Conservation (phyloP, 352 stramenopile genomes). For the Globisporangium polare region DNA sequence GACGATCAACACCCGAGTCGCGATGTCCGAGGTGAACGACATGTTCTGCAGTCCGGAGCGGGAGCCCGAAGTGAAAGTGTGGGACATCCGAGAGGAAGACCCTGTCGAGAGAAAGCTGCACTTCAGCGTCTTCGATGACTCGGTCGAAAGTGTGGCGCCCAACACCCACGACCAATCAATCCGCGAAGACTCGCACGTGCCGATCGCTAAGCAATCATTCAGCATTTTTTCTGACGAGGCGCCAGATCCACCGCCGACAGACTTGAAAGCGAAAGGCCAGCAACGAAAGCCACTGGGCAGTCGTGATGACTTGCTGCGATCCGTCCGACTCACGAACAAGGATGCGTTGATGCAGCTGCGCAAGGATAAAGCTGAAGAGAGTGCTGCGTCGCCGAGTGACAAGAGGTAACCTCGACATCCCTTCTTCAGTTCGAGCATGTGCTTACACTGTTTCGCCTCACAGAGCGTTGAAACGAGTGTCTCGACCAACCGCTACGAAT, state of each 20-base stretch:
- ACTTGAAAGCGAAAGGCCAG: conserved; percentile 27
- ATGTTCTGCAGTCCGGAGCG: conserved; percentile 84
- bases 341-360: conserved; percentile 65
- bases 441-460: conserved; percentile 15
- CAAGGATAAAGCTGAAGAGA: conserved; percentile 8
- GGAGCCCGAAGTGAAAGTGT: conserved; percentile 31
- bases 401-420: conserved; percentile 34
- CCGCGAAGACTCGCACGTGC: conserved; percentile 37
- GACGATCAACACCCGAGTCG: conserved; percentile 85
- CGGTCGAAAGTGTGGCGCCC: conserved; percentile 55
- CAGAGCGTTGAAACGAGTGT: conserved; percentile 27
- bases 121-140: conserved; percentile 83
- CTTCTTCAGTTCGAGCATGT: neutral
- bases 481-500: conserved; percentile 19
- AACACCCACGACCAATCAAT: conserved; percentile 49
- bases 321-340: conserved; percentile 69
- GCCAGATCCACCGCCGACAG: conserved; percentile 18
- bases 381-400: conserved; percentile 13
- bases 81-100: conserved; percentile 53
- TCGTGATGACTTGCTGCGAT: conserved; percentile 62
- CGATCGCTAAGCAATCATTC: conserved; percentile 36
- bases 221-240: conserved; percentile 48
- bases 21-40: conserved; percentile 78
- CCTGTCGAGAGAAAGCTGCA: conserved; percentile 80
- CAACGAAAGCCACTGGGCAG: conserved; percentile 59